These are phyloP conservation scores for Fusarium sp. DNA, from an alignment of 2,329 filamentous ascomycete species.

Conservation along the genomic window DNA sequence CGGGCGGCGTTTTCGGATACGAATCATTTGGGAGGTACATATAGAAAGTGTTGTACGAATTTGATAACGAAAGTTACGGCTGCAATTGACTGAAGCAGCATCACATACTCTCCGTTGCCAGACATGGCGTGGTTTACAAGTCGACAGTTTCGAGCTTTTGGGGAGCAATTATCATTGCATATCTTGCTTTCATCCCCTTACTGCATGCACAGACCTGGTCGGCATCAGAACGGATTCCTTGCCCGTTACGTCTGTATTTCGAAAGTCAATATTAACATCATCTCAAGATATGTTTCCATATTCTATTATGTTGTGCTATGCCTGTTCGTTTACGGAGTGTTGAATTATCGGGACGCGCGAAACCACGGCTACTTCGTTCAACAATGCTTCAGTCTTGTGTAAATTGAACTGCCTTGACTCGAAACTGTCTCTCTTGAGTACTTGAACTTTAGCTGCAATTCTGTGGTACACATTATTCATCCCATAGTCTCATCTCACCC, in stretches of 20 bases:
- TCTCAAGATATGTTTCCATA: background rate
- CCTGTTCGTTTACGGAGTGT: background rate
- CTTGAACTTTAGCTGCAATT: background rate
- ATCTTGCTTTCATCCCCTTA: slow-evolving; percentile 7
- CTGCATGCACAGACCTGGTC: background rate
- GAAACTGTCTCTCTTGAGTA: background rate
- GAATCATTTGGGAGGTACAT: slow-evolving; percentile 14
- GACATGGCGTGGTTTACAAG: slow-evolving; percentile 1
- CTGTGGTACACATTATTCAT: background rate
- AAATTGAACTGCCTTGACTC: background rate
- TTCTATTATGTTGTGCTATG: background rate
- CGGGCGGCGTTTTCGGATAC: slow-evolving; percentile 36
- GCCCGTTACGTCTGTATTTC: slow-evolving; percentile 20
- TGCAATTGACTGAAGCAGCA: slow-evolving; percentile 34
- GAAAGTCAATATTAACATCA: slow-evolving; percentile 40
- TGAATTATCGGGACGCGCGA: background rate
- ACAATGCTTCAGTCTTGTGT: background rate
- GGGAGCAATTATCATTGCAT: slow-evolving; percentile 15
- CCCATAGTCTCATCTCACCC: background rate
- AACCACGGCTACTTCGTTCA: background rate
- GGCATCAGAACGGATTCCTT: background rate
- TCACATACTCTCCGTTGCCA: slow-evolving; percentile 6
- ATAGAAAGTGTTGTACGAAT: slow-evolving; percentile 42
- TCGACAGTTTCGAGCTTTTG: slow-evolving; percentile 14
- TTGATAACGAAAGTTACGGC: slow-evolving; percentile 38